These are phyloP conservation scores for Boletus rubropictus DNA, from an alignment of 768 basidiomycete genomes.

Conservation along the genomic window DNA sequence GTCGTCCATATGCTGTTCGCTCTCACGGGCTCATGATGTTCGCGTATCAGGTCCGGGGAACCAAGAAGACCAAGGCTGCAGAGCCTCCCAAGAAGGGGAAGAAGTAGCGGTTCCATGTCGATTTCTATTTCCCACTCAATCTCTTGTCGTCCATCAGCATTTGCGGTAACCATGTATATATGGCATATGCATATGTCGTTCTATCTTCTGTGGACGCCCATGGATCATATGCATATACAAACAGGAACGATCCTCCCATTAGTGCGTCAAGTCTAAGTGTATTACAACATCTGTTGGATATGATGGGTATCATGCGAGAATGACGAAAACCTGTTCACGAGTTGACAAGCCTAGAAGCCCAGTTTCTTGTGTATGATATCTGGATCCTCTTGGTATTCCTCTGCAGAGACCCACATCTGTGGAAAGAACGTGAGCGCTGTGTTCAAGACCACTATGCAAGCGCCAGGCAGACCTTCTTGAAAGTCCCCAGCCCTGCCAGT, in stretches of 20 bases:
- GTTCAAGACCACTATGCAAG: neutral
- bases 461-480: slow-evolving; percentile 84
- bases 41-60: slow-evolving; percentile 74
- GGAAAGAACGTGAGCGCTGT: slow-evolving; percentile 7
- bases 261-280: slow-evolving; percentile 25
- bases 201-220: slow-evolving; percentile 15
- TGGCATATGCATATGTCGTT: slow-evolving; percentile 40
- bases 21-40: slow-evolving; percentile 13
- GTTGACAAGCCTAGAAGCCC: slow-evolving; percentile 51
- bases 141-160: slow-evolving; percentile 30
- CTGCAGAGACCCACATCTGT: slow-evolving; percentile 99
- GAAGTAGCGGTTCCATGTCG: slow-evolving; percentile 52
- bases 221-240: slow-evolving; percentile 27
- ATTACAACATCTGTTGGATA: slow-evolving; percentile 31
- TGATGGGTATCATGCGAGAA: slow-evolving; percentile 30
- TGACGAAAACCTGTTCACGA: slow-evolving; percentile 8
- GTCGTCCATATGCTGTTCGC: slow-evolving; percentile 10
- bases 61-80: slow-evolving; percentile 90
- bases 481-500: slow-evolving; percentile 89
- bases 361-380: slow-evolving; percentile 97
- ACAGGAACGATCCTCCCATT: slow-evolving; percentile 16
- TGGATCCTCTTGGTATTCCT: slow-evolving; percentile 99
- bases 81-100: slow-evolving; percentile 91
- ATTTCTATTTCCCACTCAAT: slow-evolving; percentile 16
- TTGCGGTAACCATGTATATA: slow-evolving; percentile 38